Evolutionary conservation across 164 flowering plant genomes (phyloP).

Genomic region (Dillenia turbinata): DNA sequence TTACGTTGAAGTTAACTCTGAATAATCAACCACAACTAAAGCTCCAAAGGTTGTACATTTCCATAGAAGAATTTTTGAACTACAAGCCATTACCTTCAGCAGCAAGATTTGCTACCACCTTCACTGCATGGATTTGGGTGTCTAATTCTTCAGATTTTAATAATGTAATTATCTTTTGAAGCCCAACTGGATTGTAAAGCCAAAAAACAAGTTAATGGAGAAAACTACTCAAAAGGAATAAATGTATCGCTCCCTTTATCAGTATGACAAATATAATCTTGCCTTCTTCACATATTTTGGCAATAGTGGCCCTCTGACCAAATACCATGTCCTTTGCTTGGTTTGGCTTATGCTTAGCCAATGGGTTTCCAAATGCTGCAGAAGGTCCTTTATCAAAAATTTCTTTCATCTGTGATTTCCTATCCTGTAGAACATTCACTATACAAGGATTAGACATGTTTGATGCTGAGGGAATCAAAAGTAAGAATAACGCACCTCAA

Average conservation of each 20-base stretch:
- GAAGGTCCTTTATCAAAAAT: conserved; percentile 30
- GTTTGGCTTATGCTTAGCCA: conserved; percentile 27
- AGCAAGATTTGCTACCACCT: conserved; percentile 92
- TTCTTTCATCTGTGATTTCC: conserved; percentile 36
- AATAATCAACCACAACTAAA: too few relatives aligned
- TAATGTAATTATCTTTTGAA: conserved; percentile 60
- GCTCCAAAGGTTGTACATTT: too few relatives aligned
- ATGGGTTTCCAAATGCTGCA: conserved; percentile 16
- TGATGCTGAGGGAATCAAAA: background rate
- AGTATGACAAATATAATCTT: conserved; percentile 16
- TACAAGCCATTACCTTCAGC: conserved; percentile 64
- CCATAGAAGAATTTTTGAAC: too few relatives aligned
- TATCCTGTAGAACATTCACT: conserved; percentile 36
- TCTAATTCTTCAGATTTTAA: conserved; percentile 69
- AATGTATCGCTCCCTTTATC: background rate
- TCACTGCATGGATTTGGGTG: conserved; percentile 82
- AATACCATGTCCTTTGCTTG: conserved; percentile 38
- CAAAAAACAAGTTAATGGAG: conserved; percentile 12
- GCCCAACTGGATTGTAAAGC: conserved; percentile 56
- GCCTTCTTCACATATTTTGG: conserved; percentile 90
- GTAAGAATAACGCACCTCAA: conserved; percentile 39
- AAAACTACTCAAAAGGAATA: background rate
- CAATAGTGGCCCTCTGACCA: conserved; percentile 59
- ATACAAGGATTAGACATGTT: background rate
- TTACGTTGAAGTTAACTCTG: too few relatives aligned